Evolutionary conservation across 2,329 filamentous ascomycete species (phyloP).

Genomic region (Ophiostoma sp.): DNA sequence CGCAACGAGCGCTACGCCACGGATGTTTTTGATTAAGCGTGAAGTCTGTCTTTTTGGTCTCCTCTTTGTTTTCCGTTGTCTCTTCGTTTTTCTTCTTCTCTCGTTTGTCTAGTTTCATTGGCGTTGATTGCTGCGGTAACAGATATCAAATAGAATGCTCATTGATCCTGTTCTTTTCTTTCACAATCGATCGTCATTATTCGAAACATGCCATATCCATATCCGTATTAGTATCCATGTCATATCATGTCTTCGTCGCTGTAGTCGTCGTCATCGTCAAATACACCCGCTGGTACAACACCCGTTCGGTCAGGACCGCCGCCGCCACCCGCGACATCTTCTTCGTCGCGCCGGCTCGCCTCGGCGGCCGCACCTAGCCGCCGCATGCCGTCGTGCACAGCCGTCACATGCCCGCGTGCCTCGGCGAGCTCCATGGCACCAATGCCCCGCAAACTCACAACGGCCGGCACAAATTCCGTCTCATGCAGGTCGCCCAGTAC

Average conservation of each 20-base stretch:
- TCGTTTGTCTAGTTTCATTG: not conserved
- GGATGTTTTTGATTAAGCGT: constrained; percentile 53
- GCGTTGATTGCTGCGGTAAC: not conserved
- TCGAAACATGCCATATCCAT: too few relatives aligned
- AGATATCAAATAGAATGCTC: not conserved
- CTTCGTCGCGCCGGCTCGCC: constrained; percentile 67
- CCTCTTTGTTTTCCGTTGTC: not conserved
- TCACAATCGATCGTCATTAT: too few relatives aligned
- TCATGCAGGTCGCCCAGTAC: constrained; percentile 32
- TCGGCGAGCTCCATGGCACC: constrained; percentile 92
- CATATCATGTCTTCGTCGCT: constrained; percentile 45
- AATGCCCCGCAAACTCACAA: constrained; percentile 64
- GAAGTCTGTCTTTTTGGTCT: not conserved
- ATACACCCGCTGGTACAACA: constrained; percentile 48
- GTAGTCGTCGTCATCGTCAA: constrained; percentile 53
- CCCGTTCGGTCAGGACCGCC: constrained; percentile 41
- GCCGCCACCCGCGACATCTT: constrained; percentile 51
- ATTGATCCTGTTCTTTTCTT: not conserved
- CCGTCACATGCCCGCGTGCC: constrained; percentile 73
- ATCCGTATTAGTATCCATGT: too few relatives aligned
- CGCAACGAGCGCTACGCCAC: constrained; percentile 53
- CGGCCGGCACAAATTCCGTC: constrained; percentile 28
- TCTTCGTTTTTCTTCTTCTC: not conserved
- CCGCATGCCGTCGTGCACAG: constrained; percentile 81
- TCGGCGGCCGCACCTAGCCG: constrained; percentile 79